phyloP scores from a whole-genome alignment of 257 asterid genomes.

The Solanum piurae region DNA sequence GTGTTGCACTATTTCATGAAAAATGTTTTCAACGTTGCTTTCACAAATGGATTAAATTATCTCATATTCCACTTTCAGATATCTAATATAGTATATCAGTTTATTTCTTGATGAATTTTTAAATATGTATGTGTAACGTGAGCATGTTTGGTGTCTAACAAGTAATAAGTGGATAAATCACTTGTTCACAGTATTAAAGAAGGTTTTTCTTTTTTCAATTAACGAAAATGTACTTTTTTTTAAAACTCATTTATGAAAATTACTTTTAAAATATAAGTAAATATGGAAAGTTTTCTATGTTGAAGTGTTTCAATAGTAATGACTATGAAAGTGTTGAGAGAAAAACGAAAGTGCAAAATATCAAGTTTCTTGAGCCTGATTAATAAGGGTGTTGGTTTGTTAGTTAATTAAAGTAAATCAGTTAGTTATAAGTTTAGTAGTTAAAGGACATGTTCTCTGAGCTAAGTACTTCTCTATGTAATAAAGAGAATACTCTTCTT shows the following conservation, averaged over 20 bases:
- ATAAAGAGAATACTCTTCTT: neutral
- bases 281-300: neutral
- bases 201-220: neutral
- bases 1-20: neutral
- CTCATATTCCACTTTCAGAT: conserved; percentile 3
- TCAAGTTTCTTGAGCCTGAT: too few species aligned
- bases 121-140: neutral
- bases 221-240: neutral
- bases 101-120: conserved; percentile 4
- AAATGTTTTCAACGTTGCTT: neutral
- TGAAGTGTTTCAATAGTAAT: neutral
- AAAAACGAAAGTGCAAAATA: too few species aligned
- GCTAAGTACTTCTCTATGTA: neutral
- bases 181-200: neutral
- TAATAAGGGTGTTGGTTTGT: too few species aligned
- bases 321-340: too few species aligned
- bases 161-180: neutral
- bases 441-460: neutral
- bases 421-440: neutral
- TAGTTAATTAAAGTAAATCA: neutral
- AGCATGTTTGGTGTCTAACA: conserved; percentile 4
- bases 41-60: neutral
- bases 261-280: neutral
- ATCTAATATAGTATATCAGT: neutral
- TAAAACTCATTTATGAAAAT: neutral